phyloP scores from a whole-genome alignment of 1,139 yeast species.

The Suhomyces kunorum region DNA sequence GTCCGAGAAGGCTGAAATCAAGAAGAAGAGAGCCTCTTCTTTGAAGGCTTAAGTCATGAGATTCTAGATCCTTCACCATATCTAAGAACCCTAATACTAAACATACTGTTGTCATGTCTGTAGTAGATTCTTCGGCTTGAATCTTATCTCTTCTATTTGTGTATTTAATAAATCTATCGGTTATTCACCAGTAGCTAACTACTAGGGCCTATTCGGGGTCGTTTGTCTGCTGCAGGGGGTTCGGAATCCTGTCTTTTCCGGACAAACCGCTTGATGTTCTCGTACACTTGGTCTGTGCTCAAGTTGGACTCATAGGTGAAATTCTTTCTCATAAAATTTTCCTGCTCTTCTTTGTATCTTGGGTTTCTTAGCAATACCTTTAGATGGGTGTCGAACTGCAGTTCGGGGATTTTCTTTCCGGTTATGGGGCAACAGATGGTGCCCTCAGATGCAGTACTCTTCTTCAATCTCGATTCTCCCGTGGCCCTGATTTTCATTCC shows the following conservation, averaged over 20 bases:
- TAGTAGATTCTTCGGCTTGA: conserved; percentile 9
- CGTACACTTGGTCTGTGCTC: conserved; percentile 68
- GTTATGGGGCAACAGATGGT: conserved; percentile 73
- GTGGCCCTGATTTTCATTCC: conserved; percentile 70
- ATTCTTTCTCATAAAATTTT: conserved; percentile 62
- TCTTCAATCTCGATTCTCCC: conserved; percentile 62
- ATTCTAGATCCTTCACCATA: conserved; percentile 11
- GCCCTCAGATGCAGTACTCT: conserved; percentile 27
- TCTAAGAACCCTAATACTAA: conserved; percentile 14
- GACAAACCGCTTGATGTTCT: conserved; percentile 67
- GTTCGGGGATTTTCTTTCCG: conserved; percentile 66
- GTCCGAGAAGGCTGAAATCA: conserved; percentile 97
- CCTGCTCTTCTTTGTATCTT: conserved; percentile 68
- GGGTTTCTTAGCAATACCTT: conserved; percentile 78
- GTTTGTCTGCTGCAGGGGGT: conserved; percentile 14
- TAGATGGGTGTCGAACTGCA: conserved; percentile 72
- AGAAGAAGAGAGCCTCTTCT: conserved; percentile 99
- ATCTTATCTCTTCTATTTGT: conserved; percentile 10
- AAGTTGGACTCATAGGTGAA: conserved; percentile 60
- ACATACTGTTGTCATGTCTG: conserved; percentile 13
- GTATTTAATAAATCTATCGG: conserved; percentile 14
- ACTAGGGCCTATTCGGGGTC: conserved; percentile 12
- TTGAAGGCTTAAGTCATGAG: conserved; percentile 66
- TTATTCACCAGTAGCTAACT: conserved; percentile 2
- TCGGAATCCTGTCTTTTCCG: conserved; percentile 29